Percentiles rank a stretch among this genome's conserved stretches.
phyloP scores from a whole-genome alignment of 306 rosid genomes.

The Cercis canadensis region DNA sequence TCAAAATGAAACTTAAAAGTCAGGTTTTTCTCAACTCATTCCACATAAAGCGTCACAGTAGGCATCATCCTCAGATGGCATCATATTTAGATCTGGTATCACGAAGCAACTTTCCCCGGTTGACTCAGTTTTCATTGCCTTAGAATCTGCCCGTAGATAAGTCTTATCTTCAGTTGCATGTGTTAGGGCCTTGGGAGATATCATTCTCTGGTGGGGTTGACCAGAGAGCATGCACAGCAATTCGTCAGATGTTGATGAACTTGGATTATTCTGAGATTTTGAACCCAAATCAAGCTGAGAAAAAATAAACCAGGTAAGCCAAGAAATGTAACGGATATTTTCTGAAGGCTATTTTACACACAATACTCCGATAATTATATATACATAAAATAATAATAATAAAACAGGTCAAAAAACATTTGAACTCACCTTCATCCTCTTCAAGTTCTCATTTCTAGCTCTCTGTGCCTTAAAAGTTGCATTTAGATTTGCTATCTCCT shows the following conservation, averaged over 20 bases:
- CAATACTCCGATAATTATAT: background rate
- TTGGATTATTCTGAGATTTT: slow-evolving; percentile 43
- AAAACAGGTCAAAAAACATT: background rate
- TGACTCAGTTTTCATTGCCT: slow-evolving; percentile 38
- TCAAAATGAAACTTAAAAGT: slow-evolving; percentile 3
- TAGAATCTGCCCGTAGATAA: slow-evolving; percentile 37
- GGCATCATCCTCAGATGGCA: slow-evolving; percentile 66
- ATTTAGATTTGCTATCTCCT: slow-evolving; percentile 66
- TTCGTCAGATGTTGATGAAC: slow-evolving; percentile 44
- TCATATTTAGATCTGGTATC: slow-evolving; percentile 85
- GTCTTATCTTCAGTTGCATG: slow-evolving; percentile 30
- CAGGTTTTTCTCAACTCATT: slow-evolving; percentile 39
- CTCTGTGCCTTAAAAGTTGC: slow-evolving; percentile 61
- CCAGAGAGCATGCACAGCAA: slow-evolving; percentile 33
- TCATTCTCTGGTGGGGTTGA: slow-evolving; percentile 60
- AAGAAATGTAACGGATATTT: background rate
- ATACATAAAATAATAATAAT: background rate
- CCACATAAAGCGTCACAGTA: slow-evolving; percentile 38
- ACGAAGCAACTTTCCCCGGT: slow-evolving; percentile 46
- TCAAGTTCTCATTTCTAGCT: slow-evolving; percentile 68
- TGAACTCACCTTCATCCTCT: slow-evolving; percentile 73
- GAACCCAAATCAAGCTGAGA: slow-evolving; percentile 66
- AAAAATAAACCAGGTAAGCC: slow-evolving; percentile 12
- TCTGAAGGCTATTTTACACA: background rate
- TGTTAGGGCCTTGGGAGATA: slow-evolving; percentile 26